Conservation (phyloP, 108 stramenopile genomes). For the Seminavis robusta region DNA sequence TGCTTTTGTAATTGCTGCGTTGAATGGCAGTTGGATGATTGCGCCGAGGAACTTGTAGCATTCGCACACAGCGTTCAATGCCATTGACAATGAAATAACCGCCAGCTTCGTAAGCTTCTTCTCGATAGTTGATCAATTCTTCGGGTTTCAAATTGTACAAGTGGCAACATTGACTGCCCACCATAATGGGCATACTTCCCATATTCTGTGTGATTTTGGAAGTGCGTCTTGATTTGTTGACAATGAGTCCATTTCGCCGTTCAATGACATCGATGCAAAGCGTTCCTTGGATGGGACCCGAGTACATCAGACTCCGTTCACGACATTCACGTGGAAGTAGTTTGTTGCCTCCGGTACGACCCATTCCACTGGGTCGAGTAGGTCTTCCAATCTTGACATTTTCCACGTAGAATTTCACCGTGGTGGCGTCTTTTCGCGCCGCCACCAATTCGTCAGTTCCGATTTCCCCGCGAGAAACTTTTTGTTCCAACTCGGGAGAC, state of each 20-base stretch:
- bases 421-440: conserved; percentile 31
- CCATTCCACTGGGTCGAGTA: conserved; percentile 26
- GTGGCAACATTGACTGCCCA: conserved; percentile 76
- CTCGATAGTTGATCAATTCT: conserved; percentile 48
- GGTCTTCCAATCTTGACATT: conserved; percentile 62
- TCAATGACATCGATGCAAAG: conserved; percentile 67
- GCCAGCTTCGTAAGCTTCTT: conserved; percentile 90
- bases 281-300: conserved; percentile 64
- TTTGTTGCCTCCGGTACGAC: conserved; percentile 16
- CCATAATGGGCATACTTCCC: conserved; percentile 96
- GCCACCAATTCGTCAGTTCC: conserved; percentile 13
- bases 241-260: conserved; percentile 56
- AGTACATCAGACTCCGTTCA: conserved; percentile 71
- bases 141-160: conserved; percentile 43
- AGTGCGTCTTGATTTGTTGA: conserved; percentile 22
- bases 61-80: conserved; percentile 92
- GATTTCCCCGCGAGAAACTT: background rate
- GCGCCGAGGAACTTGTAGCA: conserved; percentile 91
- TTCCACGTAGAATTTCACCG: conserved; percentile 71
- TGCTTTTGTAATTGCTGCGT: conserved; percentile 90
- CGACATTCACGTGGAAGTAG: conserved; percentile 81
- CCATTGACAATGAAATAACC: conserved; percentile 97
- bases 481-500: conserved; percentile 22
- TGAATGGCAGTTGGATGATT: conserved; percentile 92
- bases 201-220: conserved; percentile 49